phyloP scores from a whole-genome alignment of 2,329 filamentous ascomycete species.

The Diaporthe longicolla region DNA sequence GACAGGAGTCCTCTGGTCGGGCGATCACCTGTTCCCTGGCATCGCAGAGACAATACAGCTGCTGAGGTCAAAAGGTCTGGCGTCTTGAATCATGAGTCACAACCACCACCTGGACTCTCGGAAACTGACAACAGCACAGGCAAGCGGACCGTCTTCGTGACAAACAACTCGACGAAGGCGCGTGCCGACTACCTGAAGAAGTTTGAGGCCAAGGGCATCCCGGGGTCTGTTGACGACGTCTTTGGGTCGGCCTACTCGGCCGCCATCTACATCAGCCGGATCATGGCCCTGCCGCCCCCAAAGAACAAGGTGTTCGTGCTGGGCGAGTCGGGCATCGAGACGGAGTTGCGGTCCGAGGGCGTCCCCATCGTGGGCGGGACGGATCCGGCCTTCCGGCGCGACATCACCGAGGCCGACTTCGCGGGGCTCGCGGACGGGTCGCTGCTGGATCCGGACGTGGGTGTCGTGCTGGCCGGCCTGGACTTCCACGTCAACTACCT shows the following conservation, averaged over 20 bases:
- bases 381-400: constrained; percentile 81
- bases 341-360: constrained; percentile 85
- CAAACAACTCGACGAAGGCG: constrained; percentile 99
- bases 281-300: constrained; percentile 81
- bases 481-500: constrained; percentile 98
- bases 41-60: constrained; percentile 88
- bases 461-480: constrained; percentile 88
- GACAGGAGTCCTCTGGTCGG: constrained; percentile 94
- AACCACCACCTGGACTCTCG: background rate
- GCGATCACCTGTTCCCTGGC: constrained; percentile 88
- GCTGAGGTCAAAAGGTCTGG: constrained; percentile 82
- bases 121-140: constrained; percentile 63
- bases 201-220: constrained; percentile 84
- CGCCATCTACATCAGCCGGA: constrained; percentile 94
- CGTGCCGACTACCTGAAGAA: constrained; percentile 94
- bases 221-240: constrained; percentile 86
- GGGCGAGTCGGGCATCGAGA: constrained; percentile 91
- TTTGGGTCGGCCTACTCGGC: constrained; percentile 97
- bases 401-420: constrained; percentile 87
- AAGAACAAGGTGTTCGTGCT: constrained; percentile 96
- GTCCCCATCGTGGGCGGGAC: constrained; percentile 89
- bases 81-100: constrained; percentile 16
- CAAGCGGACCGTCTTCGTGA: constrained; percentile 95
- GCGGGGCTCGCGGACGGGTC: constrained; percentile 81
- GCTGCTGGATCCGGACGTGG: constrained; percentile 87